Percentiles rank a stretch among this genome's conserved stretches.
Conservation (phyloP, 129 eudicot species). For the Centaurea solstitialis region DNA sequence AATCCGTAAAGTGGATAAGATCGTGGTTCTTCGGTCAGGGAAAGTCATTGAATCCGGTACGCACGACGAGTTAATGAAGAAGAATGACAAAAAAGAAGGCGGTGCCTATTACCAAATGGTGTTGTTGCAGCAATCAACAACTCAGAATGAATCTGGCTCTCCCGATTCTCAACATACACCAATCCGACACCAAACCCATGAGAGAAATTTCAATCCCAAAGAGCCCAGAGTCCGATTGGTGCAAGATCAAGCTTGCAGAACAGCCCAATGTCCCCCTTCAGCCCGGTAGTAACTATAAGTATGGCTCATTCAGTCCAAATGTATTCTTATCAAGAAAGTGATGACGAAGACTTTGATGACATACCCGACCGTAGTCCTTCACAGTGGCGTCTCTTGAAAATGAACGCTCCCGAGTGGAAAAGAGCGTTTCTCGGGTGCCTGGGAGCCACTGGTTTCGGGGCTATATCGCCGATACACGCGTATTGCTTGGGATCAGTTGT, state of each 20-base stretch:
- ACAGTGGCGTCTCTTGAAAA: constrained; percentile 52
- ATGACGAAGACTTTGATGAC: constrained; percentile 20
- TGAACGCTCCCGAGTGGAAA: constrained; percentile 88
- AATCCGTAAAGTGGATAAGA: constrained; percentile 59
- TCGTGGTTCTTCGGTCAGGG: constrained; percentile 62
- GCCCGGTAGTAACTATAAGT: constrained; percentile 46
- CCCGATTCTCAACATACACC: constrained; percentile 6
- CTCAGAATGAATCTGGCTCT: constrained; percentile 27
- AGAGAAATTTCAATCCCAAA: constrained; percentile 1
- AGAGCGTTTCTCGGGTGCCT: constrained; percentile 67
- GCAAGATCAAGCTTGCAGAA: constrained; percentile 56
- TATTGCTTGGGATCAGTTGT: constrained; percentile 75
- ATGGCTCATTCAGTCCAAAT: constrained; percentile 41
- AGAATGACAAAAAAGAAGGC: constrained; percentile 33
- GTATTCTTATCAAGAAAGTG: constrained; percentile 44
- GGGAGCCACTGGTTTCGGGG: constrained; percentile 61
- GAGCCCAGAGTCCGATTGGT: constrained; percentile 32
- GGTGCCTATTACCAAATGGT: constrained; percentile 70
- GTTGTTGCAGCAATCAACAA: constrained; percentile 61
- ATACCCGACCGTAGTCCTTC: constrained; percentile 39
- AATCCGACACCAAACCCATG: background rate
- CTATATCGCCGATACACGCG: constrained; percentile 58
- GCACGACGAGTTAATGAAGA: constrained; percentile 62
- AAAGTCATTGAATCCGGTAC: constrained; percentile 69
- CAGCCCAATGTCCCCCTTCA: constrained; percentile 56